Conservation (phyloP, 208 protist genomes). For the Jaenimonas drosophilae region DNA sequence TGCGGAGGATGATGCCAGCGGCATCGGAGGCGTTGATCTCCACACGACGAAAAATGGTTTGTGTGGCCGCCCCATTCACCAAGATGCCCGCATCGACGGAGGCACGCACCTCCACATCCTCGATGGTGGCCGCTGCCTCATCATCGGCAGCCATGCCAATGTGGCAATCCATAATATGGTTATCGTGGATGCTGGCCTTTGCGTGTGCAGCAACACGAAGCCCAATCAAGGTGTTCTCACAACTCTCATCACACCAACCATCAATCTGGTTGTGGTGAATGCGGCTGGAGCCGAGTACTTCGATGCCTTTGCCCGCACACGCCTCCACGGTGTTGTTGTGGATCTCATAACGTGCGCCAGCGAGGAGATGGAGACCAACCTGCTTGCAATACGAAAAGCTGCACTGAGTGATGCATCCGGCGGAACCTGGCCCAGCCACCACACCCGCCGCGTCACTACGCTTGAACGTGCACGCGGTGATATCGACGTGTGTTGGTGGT, state of each 20-base stretch:
- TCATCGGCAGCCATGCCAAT: slow-evolving; percentile 11
- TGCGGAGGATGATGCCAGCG: slow-evolving; percentile 12
- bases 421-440: slow-evolving; percentile 5
- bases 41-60: slow-evolving; percentile 4
- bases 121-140: slow-evolving; percentile 6
- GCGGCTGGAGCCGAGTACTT: neutral
- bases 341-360: neutral
- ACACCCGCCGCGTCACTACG: too few species aligned
- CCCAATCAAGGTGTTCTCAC: slow-evolving; percentile 3
- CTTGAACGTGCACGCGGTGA: too few species aligned
- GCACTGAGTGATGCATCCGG: slow-evolving; percentile 7
- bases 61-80: slow-evolving; percentile 9
- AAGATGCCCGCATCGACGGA: slow-evolving; percentile 15
- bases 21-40: slow-evolving; percentile 9
- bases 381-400: neutral
- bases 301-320: neutral
- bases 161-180: slow-evolving; percentile 8
- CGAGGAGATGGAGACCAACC: neutral
- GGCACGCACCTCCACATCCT: slow-evolving; percentile 1
- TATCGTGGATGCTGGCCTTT: slow-evolving; percentile 4
- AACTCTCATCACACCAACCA: neutral
- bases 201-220: neutral
- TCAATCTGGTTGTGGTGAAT: neutral
- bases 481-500: too few species aligned
- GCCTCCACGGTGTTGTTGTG: neutral